These are phyloP conservation scores for Zoysia matrella DNA, from an alignment of 202 grass and related monocot genomes.

Conservation along the genomic window DNA sequence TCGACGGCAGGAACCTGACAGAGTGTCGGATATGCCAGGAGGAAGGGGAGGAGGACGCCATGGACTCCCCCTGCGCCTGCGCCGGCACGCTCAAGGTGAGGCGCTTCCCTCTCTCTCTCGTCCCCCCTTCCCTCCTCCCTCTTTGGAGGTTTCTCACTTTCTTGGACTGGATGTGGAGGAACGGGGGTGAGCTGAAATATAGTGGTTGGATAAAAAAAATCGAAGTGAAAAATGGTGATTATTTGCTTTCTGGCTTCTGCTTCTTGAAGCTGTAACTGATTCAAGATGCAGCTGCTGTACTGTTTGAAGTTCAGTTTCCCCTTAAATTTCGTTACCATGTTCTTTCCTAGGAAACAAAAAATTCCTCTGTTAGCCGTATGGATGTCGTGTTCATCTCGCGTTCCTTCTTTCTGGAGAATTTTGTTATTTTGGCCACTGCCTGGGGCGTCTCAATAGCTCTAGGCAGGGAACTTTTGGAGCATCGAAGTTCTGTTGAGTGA, in stretches of 20 bases:
- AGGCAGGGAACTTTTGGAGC: background rate
- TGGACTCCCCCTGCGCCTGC: constrained; percentile 96
- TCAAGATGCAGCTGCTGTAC: background rate
- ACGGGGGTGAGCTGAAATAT: background rate
- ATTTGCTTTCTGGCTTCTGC: background rate
- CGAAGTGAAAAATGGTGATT: constrained; percentile 17
- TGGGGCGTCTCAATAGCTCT: background rate
- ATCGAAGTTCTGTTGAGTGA: constrained; percentile 13
- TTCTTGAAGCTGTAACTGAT: constrained; percentile 22
- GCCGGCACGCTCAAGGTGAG: constrained; percentile 89
- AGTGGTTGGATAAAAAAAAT: background rate
- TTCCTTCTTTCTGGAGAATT: constrained; percentile 22
- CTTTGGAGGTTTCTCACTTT: background rate
- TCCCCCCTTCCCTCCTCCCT: background rate
- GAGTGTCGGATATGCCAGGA: constrained; percentile 99
- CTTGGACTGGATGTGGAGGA: constrained; percentile 25
- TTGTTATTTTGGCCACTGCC: background rate
- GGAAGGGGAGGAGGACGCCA: constrained; percentile 79
- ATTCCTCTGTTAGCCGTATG: background rate
- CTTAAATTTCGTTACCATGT: background rate
- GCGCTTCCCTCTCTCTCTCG: constrained; percentile 6
- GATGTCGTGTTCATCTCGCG: background rate
- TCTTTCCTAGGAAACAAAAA: background rate
- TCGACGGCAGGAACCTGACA: constrained; percentile 47
- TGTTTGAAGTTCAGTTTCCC: constrained; percentile 21